Base-by-base conservation (phyloP, 2,329 filamentous ascomycete genomes). In the Ascocoryne sarcoides region DNA sequence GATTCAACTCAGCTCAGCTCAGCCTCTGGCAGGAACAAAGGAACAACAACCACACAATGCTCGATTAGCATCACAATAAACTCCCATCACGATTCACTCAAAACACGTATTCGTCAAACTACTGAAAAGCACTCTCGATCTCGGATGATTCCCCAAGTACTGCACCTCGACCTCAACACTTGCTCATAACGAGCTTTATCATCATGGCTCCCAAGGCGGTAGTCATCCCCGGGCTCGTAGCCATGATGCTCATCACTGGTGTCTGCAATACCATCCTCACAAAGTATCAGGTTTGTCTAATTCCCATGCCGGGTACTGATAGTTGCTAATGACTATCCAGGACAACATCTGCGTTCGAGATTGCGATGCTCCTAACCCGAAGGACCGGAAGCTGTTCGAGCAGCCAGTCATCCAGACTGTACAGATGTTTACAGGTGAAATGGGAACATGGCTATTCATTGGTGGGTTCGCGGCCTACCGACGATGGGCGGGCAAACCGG, bases 361-460 rank as follows among this genome's bases (percentile, higher is more conserved):
- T 67, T 98, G 92, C 69, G 78, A 86, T 55, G 71, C 76, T 45
- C 69, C 75, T 16, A 68, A 86, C 55, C 75, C 76, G 8, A 72
- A 71, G 44, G 75, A 82, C 50, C 82, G 77, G 39, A 68, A 75
- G 48, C 74, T 76, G 53, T 96, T 98, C 65, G 87, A 95, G 62
- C 90, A 96, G 61, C 92, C 92, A 14, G 89, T 98, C 38, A 79
- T 96, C 40, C 92, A 98, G 62, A 96, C 92, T 48, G 79, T 34
- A 34, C 92, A 96, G 63, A 98, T 98, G 92, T 98, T 98, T 62
- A 74, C 95, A 47, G 92, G 92, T 41, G 92, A 98, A 63, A 84
- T 86, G 73, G 90, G 88, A 48, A 94, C 88, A 68, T 98, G 90
- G 89, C 73, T 96, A 10, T 86, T 98, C 39, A 75, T 96, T 32